These are phyloP conservation scores for Bertia moriformis DNA, from an alignment of 2,329 filamentous ascomycete genomes.

Conservation along the genomic window DNA sequence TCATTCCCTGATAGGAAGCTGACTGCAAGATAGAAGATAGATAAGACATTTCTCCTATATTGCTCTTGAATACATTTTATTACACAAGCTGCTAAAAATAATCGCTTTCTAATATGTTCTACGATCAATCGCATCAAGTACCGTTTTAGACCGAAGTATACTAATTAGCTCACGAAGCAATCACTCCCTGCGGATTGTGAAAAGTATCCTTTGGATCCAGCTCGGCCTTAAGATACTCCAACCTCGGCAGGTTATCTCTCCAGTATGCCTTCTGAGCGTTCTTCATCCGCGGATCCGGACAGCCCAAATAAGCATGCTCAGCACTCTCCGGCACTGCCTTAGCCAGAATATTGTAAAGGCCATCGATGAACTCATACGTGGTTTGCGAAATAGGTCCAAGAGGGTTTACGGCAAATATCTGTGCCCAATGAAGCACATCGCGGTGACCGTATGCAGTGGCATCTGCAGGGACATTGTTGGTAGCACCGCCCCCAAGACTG, in stretches of 20 bases:
- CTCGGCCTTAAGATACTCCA: neutral
- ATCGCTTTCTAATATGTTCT: no score
- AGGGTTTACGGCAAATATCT: neutral
- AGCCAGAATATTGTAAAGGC: neutral
- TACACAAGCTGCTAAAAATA: no score
- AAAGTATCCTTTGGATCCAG: neutral
- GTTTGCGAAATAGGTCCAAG: neutral
- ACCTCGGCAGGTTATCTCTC: neutral
- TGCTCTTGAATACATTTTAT: no score
- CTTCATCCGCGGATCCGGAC: neutral
- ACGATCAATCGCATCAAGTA: no score
- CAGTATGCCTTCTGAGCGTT: neutral
- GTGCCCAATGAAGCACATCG: neutral
- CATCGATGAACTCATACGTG: neutral
- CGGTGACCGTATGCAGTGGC: neutral
- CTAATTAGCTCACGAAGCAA: neutral
- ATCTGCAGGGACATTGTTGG: neutral
- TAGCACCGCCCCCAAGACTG: neutral
- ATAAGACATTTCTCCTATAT: no score
- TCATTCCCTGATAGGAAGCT: no score
- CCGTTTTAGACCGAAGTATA: no score
- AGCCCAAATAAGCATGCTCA: neutral
- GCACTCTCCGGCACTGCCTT: neutral
- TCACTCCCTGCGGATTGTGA: neutral
- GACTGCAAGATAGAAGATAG: no score